phyloP scores from a whole-genome alignment of 2,329 filamentous ascomycete species.

The Verticillium klebahnii region DNA sequence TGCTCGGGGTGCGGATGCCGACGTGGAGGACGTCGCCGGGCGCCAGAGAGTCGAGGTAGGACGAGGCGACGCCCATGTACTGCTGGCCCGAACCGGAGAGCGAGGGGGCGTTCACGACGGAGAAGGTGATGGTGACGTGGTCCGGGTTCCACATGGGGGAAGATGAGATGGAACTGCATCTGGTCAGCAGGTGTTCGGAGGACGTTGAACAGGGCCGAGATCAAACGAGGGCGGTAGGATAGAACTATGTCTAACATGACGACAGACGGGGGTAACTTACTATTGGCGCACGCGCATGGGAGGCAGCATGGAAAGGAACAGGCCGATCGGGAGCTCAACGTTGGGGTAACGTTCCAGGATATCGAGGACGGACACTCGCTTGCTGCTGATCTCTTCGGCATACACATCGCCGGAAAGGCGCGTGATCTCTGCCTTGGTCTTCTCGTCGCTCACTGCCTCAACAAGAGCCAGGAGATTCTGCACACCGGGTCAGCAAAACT shows the following conservation, averaged over 20 bases:
- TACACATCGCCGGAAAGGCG: constrained; percentile 32
- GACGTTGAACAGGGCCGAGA: background rate
- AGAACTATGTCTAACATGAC: too few species aligned
- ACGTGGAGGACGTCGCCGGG: constrained; percentile 42
- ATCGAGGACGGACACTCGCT: constrained; percentile 53
- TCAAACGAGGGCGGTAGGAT: background rate
- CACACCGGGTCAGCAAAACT: constrained; percentile 11
- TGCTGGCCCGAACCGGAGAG: constrained; percentile 39
- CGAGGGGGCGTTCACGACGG: constrained; percentile 47
- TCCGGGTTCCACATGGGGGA: constrained; percentile 54
- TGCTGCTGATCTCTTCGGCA: constrained; percentile 34
- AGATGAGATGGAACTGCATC: constrained; percentile 56
- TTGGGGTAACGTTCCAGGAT: constrained; percentile 52
- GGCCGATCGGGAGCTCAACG: constrained; percentile 49
- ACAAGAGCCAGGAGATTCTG: constrained; percentile 26
- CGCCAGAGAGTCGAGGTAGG: constrained; percentile 49
- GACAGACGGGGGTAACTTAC: background rate
- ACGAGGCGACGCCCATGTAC: constrained; percentile 57
- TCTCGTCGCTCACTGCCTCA: constrained; percentile 25
- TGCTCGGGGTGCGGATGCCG: constrained; percentile 37
- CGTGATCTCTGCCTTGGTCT: constrained; percentile 24
- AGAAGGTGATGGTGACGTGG: constrained; percentile 58
- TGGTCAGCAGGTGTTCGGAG: constrained; percentile 12
- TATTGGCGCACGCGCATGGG: constrained; percentile 47
- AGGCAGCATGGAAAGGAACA: constrained; percentile 60